Conservation (phyloP, 768 basidiomycete genomes). For the Naganishia vaughanmartiniae region DNA sequence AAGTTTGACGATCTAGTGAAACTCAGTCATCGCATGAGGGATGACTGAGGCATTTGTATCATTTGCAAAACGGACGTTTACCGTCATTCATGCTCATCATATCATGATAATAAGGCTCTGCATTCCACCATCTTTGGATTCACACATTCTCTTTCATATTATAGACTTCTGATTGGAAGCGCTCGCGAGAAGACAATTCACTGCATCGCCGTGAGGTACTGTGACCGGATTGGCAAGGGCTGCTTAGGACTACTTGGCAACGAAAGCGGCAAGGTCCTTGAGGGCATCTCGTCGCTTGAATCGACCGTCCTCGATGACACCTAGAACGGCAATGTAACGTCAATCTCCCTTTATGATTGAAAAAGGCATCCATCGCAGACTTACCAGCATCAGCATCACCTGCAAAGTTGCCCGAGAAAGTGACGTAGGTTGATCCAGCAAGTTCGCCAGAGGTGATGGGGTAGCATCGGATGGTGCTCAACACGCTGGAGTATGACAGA, state of each 20-base stretch:
- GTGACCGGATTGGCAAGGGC: background rate
- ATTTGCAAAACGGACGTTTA: background rate
- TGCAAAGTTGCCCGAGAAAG: constrained; percentile 37
- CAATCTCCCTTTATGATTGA: background rate
- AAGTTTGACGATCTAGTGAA: constrained; percentile 55
- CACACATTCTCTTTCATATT: constrained; percentile 11
- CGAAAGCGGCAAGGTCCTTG: constrained; percentile 45
- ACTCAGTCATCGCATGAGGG: constrained; percentile 42
- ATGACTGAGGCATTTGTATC: background rate
- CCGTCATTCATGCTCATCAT: background rate
- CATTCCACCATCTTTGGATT: background rate
- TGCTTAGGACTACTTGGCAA: constrained; percentile 30
- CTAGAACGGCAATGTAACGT: background rate
- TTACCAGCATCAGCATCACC: constrained; percentile 41
- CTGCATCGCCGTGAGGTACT: background rate
- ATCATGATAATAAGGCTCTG: background rate
- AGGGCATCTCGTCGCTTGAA: constrained; percentile 49
- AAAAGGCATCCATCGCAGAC: background rate
- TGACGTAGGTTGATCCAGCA: constrained; percentile 37
- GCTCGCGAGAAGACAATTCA: background rate
- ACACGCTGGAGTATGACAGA: constrained; percentile 45
- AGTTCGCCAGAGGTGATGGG: constrained; percentile 42
- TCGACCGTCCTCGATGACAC: constrained; percentile 43
- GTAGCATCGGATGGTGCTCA: constrained; percentile 45
- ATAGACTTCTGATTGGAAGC: background rate